Base-by-base conservation (phyloP, 768 basidiomycete species). In the Cyathus striatus region DNA sequence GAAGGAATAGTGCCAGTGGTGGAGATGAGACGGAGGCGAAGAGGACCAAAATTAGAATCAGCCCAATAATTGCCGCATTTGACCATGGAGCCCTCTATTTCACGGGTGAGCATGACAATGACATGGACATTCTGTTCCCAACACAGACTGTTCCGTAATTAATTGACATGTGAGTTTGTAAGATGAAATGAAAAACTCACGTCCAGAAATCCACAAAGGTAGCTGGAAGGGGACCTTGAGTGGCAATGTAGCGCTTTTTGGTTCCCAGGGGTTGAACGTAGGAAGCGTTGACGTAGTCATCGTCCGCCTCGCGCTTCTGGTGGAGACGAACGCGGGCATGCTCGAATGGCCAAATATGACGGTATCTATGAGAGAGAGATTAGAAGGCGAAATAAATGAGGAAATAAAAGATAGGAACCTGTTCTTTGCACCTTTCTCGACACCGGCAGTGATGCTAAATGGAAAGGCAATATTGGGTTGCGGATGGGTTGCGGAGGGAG, bases 321-420 rank as follows among this genome's bases (percentile, higher is more conserved):
- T 73, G 68, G 41, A 97, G 69, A 37, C 84, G 75, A 3, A 97
- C 93, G 27, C 95, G 83, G 17, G 94, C 86, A 55, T 94, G 91
- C 57, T 95, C 93, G 50, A 93, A 97, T 0, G 95, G 95, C 90
- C 93, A 98, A 44, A 98, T 96, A 59, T 98, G 87, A 46, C 86
- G 84, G 66, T 96, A 98, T 48, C 91, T 92, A 49, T 23, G 38
- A 24, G 49, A 34, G 47, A 18, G 43, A 33, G 20, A 43, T 21
- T n/a, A n/a, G n/a, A n/a, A 33, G 4, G 30, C 26, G 20, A 22
- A 17, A 43, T 40, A 9, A 22, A 7, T 3, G 42, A 13, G 37
- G 38, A 22, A 27, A 23, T 10, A 27, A 32, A 27, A 7, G 13
- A 5, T 18, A 60, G 65, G 13, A 40, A 90, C 86, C 95, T 73